Evolutionary conservation across 805 yeast species (phyloP).

Genomic region (Yarrowia deformans): DNA sequence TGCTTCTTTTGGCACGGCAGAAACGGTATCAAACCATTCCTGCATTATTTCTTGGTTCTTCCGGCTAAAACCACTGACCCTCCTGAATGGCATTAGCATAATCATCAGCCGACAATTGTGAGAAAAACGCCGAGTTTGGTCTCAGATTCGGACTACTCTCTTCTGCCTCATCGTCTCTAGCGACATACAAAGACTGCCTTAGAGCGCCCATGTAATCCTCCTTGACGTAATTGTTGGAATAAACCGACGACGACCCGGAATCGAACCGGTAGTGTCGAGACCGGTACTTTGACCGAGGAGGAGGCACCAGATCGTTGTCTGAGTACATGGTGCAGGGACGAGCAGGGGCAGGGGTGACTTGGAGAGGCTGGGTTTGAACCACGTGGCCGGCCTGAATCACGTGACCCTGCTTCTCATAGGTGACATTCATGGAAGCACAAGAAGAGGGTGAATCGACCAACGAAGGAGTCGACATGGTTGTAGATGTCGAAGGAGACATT

Average conservation of each 20-base stretch:
- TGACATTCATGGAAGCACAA: slow-evolving; percentile 1
- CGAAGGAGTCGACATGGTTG: slow-evolving; percentile 31
- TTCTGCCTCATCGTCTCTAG: background rate
- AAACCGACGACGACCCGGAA: slow-evolving; percentile 10
- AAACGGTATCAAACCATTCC: no score
- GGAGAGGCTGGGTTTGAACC: background rate
- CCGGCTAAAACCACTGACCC: slow-evolving; percentile 21
- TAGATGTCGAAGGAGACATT: slow-evolving; percentile 18
- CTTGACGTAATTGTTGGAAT: slow-evolving; percentile 4
- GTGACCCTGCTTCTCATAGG: background rate
- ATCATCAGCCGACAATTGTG: background rate
- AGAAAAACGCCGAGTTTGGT: slow-evolving; percentile 8
- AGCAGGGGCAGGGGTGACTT: background rate
- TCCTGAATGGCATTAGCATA: slow-evolving; percentile 13
- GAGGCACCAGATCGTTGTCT: slow-evolving; percentile 29
- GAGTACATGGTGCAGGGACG: slow-evolving; percentile 21
- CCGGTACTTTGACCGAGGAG: slow-evolving; percentile 37
- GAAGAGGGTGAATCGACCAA: slow-evolving; percentile 18
- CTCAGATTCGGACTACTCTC: background rate
- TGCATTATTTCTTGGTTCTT: no score
- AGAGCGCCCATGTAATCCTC: slow-evolving; percentile 24
- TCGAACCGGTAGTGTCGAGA: slow-evolving; percentile 29
- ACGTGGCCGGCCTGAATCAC: background rate
- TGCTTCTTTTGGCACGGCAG: no score
- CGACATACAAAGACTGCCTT: background rate